Base-by-base conservation (phyloP, 257 asterid genomes). In the Solanum gandarillasii region DNA sequence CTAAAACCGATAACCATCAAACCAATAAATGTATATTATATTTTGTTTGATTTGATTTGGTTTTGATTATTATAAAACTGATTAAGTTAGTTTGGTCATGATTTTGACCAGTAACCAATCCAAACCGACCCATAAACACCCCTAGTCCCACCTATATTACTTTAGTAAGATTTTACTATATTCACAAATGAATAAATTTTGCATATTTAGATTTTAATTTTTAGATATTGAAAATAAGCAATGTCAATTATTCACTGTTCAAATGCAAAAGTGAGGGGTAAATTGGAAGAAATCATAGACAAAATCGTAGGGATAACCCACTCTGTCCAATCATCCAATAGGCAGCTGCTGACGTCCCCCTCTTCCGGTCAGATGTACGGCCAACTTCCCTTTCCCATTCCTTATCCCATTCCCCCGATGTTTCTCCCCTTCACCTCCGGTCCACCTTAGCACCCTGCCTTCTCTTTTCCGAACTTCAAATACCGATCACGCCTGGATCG, bases 281-380 rank as follows among this genome's bases (percentile, higher is more conserved):
- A 85, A 83, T 55, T 85, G 58, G 89, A 31, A 83, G 87, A 72
- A 38, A 83, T 73, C 39, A 72, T 74, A 41, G 72, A 83, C 83
- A 2, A 41, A 41, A 34, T 70, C 84, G 79, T 41, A 89, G 60
- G 84, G 89, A 41, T 83, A 70, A 58, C 74, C 87, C 86, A 86
- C 86, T 82, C 83, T 86, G 86, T 87, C 88, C 86, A 89, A 88
- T 20, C 84, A 83, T 68, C 90, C 89, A 86, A 88, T 82, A 75
- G 78, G 71, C 83, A 21, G 52, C 81, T 52, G 74, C 84, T 86
- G 90, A 89, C 90, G 89, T 72, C 87, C 91, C 52, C 52, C 87
- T 39, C 81, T 68, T 75, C 89, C 91, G 88, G 86, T 87, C 89
- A 89, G 88, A 89, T 89, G 91, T 73, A 72, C 89, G 89, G 87